Base-by-base conservation (phyloP, 768 basidiomycete species). In the Mycena filopes region DNA sequence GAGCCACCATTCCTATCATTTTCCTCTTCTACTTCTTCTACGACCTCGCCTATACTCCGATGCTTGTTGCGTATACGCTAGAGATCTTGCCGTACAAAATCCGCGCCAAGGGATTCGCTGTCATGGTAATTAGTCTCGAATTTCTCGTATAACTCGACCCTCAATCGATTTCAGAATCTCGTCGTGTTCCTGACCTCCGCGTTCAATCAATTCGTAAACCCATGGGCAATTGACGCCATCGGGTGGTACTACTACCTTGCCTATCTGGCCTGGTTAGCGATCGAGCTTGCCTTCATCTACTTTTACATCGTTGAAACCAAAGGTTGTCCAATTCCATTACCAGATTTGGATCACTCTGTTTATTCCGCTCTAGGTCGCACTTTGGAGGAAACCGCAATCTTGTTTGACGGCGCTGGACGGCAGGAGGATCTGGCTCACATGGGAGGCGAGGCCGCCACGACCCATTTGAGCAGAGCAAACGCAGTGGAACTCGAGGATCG, bases 1-100 rank as follows among this genome's bases (percentile, higher is more conserved):
- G 77, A 76, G 88, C 87, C 6, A 89, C 87, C 11, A 83, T 90
- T 66, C 87, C 86, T 16, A 82, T 91, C 76, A 88, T 93, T 66
- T 91, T 92, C 71, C 53, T 88, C 20, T 85, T 83, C 64, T 83
- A 79, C 63, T 76, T 82, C 65, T 83, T 83, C 66, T 85, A 85
- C 66, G 89, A 92, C 70, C 81, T 94, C 60, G 91, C 91, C 28
- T 94, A 93, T 74, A 89, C 89, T 2, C 92, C 94, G 6, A 84
- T 95, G 77, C 56, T 66, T 21, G 79, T 85, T 20, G 80, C 82
- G 7, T 84, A 87, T 68, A 83, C 85, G 8, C 79, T 95, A 61
- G 95, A 96, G 74, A 94, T 96, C 67, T 76, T 95, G 4, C 94
- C 93, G 0, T 93, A 87, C 77, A 83, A 81, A 63, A 88, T 95